Evolutionary conservation across 2,329 filamentous ascomycete species (phyloP).

Genomic region (Ophiosphaerella narmari): DNA sequence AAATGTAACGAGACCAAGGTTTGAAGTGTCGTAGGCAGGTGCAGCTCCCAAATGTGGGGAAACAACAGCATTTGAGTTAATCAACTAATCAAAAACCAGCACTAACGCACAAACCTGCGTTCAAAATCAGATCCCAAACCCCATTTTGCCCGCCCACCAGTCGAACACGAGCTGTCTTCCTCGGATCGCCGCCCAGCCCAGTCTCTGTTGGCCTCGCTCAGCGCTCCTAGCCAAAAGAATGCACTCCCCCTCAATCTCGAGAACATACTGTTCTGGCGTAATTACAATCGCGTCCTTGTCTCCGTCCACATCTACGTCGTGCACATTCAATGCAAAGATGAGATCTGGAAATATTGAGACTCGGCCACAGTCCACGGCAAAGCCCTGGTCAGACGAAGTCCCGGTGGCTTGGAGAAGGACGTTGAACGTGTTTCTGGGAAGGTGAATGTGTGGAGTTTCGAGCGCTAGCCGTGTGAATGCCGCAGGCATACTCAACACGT

Average conservation of each 20-base stretch:
- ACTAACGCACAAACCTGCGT: background rate
- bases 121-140: conserved; percentile 7
- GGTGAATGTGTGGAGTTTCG: conserved; percentile 15
- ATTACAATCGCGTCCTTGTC: conserved; percentile 16
- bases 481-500: conserved; percentile 13
- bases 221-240: conserved; percentile 14
- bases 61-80: too few relatives aligned
- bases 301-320: background rate
- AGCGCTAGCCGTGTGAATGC: conserved; percentile 12
- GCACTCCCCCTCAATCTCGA: conserved; percentile 14
- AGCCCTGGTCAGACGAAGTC: conserved; percentile 3
- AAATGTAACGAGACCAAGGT: too few relatives aligned
- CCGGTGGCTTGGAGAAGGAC: conserved; percentile 19
- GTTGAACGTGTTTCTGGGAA: conserved; percentile 19
- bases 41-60: too few relatives aligned
- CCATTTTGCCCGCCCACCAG: conserved; percentile 11
- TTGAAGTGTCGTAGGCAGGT: too few relatives aligned
- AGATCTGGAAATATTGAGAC: conserved; percentile 18
- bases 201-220: conserved; percentile 2
- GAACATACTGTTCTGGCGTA: conserved; percentile 20
- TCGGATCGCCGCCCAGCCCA: conserved; percentile 26
- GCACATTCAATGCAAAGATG: conserved; percentile 13
- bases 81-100: too few relatives aligned
- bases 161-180: conserved; percentile 21
- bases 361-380: conserved; percentile 17